These are phyloP conservation scores for Exophiala sp. DNA, from an alignment of 2,329 filamentous ascomycete genomes.

Conservation along the genomic window DNA sequence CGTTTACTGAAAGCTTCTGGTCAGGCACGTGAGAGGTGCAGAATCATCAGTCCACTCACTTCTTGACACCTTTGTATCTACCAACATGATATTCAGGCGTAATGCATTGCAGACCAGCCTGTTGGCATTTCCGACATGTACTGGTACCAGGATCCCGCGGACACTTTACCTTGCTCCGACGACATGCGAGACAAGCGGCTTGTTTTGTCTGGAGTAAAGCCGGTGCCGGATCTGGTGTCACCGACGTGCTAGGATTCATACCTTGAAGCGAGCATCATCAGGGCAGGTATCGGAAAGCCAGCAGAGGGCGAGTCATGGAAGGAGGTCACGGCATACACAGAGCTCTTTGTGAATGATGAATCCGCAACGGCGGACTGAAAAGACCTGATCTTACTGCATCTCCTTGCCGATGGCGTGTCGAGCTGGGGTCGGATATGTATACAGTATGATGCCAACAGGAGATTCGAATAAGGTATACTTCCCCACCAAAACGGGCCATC, in stretches of 20 bases:
- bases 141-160: slow-evolving; percentile 49
- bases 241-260: slow-evolving; percentile 19
- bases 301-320: neutral
- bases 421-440: neutral
- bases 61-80: slow-evolving; percentile 69
- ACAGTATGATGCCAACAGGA: neutral
- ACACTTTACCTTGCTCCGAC: slow-evolving; percentile 63
- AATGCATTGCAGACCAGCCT: slow-evolving; percentile 56
- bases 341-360: too few species aligned
- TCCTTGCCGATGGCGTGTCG: neutral
- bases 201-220: slow-evolving; percentile 21
- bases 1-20: slow-evolving; percentile 54
- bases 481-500: too few species aligned
- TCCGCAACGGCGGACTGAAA: too few species aligned
- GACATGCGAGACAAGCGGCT: slow-evolving; percentile 53
- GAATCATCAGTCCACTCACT: slow-evolving; percentile 46
- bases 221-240: slow-evolving; percentile 13
- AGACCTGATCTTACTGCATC: too few species aligned
- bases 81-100: slow-evolving; percentile 68
- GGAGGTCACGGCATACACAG: neutral
- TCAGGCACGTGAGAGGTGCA: neutral
- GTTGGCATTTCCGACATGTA: slow-evolving; percentile 57
- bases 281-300: neutral
- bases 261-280: slow-evolving; percentile 14
- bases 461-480: neutral